These are phyloP conservation scores for Pythium biforme DNA, from an alignment of 352 stramenopile genomes.

Conservation along the genomic window DNA sequence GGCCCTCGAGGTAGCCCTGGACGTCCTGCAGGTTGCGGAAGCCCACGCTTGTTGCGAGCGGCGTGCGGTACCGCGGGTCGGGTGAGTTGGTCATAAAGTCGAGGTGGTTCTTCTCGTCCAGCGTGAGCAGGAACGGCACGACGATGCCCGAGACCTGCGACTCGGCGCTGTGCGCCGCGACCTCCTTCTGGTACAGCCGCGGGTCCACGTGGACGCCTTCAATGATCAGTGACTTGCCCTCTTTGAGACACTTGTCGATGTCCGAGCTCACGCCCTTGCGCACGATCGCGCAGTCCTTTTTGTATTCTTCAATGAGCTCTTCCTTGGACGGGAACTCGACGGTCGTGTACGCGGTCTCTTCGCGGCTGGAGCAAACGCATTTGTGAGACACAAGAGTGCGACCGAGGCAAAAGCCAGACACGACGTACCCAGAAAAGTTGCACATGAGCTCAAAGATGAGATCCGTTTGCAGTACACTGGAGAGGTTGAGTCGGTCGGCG, in stretches of 20 bases:
- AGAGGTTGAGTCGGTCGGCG: conserved; percentile 83
- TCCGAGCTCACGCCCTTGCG: conserved; percentile 80
- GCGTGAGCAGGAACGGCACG: conserved; percentile 56
- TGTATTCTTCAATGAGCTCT: conserved; percentile 66
- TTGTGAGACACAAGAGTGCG: neutral
- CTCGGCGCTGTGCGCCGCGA: conserved; percentile 31
- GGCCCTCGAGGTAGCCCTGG: conserved; percentile 66
- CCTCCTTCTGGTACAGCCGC: conserved; percentile 79
- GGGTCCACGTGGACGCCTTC: conserved; percentile 87
- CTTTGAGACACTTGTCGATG: conserved; percentile 88
- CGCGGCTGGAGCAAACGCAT: conserved; percentile 18
- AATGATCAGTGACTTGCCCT: conserved; percentile 88
- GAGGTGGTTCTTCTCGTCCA: conserved; percentile 58
- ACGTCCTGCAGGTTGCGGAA: conserved; percentile 79
- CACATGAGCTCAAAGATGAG: conserved; percentile 91
- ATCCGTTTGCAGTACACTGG: conserved; percentile 83
- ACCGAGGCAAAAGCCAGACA: neutral
- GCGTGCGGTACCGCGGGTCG: conserved; percentile 73
- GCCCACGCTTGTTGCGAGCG: conserved; percentile 44
- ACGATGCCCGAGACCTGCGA: conserved; percentile 66
- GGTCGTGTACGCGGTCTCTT: conserved; percentile 70
- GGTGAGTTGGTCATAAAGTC: conserved; percentile 85
- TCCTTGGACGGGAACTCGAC: conserved; percentile 59
- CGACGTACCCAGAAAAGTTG: conserved; percentile 81
- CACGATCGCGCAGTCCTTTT: conserved; percentile 77